Evolutionary conservation across 2,329 filamentous ascomycete species (phyloP).

Genomic region (Sporothrix sp.): DNA sequence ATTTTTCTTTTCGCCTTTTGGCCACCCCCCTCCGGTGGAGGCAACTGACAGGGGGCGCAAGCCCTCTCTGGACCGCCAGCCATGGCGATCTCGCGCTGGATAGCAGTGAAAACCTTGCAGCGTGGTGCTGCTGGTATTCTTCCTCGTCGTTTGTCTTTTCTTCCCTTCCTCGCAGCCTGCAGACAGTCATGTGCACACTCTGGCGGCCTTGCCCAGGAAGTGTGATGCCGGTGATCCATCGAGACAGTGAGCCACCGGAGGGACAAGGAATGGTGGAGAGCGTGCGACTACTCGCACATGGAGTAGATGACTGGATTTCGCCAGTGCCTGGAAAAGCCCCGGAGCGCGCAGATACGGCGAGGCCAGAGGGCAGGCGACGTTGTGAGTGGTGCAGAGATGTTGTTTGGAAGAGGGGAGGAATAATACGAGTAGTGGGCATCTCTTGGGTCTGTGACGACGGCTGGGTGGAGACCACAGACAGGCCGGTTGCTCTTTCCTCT

Average conservation of each 20-base stretch:
- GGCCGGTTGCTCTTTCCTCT: background rate
- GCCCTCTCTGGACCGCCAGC: background rate
- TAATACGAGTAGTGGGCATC: background rate
- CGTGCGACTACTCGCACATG: too few species aligned
- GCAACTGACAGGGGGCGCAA: background rate
- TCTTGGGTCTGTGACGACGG: too few species aligned
- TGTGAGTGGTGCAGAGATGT: background rate
- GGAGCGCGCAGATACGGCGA: background rate
- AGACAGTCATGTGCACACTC: background rate
- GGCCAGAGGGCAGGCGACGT: background rate
- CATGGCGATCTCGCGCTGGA: slow-evolving; percentile 1
- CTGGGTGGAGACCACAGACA: slow-evolving; percentile 5
- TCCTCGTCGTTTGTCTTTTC: background rate
- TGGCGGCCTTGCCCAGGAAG: too few species aligned
- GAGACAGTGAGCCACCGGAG: too few species aligned
- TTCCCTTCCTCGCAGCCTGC: background rate
- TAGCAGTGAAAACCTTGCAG: background rate
- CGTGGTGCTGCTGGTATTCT: background rate
- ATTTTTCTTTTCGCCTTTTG: slow-evolving; percentile 2
- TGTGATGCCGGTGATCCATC: background rate
- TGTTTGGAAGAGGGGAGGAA: slow-evolving; percentile 15
- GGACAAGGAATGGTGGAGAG: slow-evolving; percentile 1
- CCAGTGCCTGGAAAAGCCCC: background rate
- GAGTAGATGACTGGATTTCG: too few species aligned
- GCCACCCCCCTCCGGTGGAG: slow-evolving; percentile 3